Conservation (phyloP, 2,329 filamentous ascomycete genomes). For the Pestalotiopsis sp. region DNA sequence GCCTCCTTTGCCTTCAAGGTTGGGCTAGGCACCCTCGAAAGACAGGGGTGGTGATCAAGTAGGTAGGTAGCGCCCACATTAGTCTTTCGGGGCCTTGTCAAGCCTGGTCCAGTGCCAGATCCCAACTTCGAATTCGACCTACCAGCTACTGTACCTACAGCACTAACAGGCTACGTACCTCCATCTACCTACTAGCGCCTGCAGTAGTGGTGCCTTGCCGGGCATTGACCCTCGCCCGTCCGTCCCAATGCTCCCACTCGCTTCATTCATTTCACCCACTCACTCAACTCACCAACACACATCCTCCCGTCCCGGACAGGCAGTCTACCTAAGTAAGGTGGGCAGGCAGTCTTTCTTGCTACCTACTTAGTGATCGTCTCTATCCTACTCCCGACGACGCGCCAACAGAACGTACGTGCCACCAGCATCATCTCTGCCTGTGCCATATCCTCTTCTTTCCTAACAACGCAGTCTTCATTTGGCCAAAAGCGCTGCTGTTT, state of each 20-base stretch:
- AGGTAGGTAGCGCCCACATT: not conserved
- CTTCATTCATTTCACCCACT: not conserved
- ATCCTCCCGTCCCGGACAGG: not conserved
- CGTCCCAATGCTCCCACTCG: not conserved
- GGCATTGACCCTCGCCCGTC: constrained; percentile 1
- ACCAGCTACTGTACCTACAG: not conserved
- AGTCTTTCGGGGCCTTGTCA: constrained; percentile 4
- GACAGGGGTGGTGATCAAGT: not conserved
- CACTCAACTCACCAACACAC: not conserved
- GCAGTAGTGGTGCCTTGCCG: not conserved
- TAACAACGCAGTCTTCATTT: not conserved
- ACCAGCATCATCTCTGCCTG: too few species aligned
- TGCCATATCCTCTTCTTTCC: too few species aligned
- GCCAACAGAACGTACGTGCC: not conserved
- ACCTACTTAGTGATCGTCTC: too few species aligned
- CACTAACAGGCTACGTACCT: not conserved
- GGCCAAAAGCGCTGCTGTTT: not conserved
- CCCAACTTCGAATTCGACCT: not conserved
- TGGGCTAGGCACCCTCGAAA: not conserved
- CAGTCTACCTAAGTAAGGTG: not conserved
- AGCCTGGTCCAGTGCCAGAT: constrained; percentile 6
- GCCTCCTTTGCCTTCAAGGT: constrained; percentile 14
- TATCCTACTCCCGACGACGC: too few species aligned
- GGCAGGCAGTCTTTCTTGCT: too few species aligned
- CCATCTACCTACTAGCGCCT: not conserved